Base-by-base conservation (phyloP, 805 yeast genomes). In the Wickerhamomyces silvicola region DNA sequence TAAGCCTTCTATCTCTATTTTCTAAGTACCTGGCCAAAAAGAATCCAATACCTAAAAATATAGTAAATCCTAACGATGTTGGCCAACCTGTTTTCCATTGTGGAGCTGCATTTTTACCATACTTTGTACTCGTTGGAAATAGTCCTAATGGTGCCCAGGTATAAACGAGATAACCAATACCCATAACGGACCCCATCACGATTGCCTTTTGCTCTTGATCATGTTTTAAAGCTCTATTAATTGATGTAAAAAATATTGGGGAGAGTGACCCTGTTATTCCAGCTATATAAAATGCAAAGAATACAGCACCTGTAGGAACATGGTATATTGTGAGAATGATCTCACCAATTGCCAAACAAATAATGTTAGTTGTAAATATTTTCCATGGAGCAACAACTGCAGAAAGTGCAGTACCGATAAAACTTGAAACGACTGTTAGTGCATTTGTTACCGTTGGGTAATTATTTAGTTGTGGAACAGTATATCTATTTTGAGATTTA, bases 401-500 rank as follows among this genome's bases (percentile, higher is more conserved):
- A n/a, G n/a, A n/a, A n/a, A n/a, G n/a, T n/a, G n/a, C n/a, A n/a
- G n/a, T n/a, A n/a, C 28, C 15, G 17, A 25, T 9, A 25, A 10
- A 7, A 25, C 4, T 7, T 16, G 18, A 6, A 18, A 18, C 10
- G 10, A 4, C 6, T 16, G 7, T 11, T 14, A 8, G 7, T 16
- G 11, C 18, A 25, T 7, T 7, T 16, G n/a, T n/a, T n/a, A n/a
- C n/a, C n/a, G n/a, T n/a, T n/a, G n/a, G n/a, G n/a, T n/a, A n/a
- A n/a, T n/a, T 20, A 18, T 33, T 37, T 6, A 33, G 14, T 18
- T 27, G 27, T 15, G 20, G 18, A 4, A 31, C 29, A 6, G 28
- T n/a, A 11, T 50, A 73, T 24, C 57, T 55, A 13, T 65, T 59
- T 46, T 59, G 32, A 14, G n/a, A 10, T 17, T 31, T 55, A 26